These are phyloP conservation scores for Pyrus pyrifolia DNA, from an alignment of 306 rosid genomes.

Conservation along the genomic window DNA sequence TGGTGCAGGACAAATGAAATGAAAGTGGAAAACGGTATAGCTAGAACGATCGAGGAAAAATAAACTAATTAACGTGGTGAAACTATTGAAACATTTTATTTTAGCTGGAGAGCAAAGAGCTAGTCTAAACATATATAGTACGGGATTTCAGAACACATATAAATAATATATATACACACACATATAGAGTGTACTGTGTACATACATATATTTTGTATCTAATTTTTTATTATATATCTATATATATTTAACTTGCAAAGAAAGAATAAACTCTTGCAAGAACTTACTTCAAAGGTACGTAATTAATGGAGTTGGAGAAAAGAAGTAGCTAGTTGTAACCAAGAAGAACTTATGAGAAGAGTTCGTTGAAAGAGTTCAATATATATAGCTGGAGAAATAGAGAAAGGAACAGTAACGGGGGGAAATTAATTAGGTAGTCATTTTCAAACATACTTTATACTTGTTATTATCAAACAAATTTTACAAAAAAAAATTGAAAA, in stretches of 20 bases:
- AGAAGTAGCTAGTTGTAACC: not conserved
- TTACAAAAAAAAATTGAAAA: not conserved
- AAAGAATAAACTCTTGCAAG: not conserved
- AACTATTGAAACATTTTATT: not conserved
- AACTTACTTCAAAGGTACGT: not conserved
- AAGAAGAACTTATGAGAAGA: conserved; percentile 23
- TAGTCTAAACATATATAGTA: no score
- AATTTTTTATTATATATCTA: no score
- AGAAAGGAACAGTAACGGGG: not conserved
- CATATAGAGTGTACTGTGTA: no score
- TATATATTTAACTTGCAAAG: not conserved
- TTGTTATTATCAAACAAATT: conserved; percentile 8
- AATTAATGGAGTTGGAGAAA: not conserved
- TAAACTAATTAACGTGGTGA: not conserved
- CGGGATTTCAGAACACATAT: no score
- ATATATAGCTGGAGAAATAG: conserved; percentile 26
- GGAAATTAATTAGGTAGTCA: not conserved
- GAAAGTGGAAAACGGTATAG: not conserved
- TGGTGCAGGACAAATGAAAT: not conserved
- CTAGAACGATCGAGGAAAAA: not conserved
- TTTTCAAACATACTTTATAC: conserved; percentile 25
- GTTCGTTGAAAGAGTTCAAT: conserved; percentile 24
- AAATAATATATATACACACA: no score
- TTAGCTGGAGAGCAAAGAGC: no score
- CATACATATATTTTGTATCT: no score